Evolutionary conservation across 441 rosid genomes (phyloP).

Genomic region (Pelargonium fulgidum): DNA sequence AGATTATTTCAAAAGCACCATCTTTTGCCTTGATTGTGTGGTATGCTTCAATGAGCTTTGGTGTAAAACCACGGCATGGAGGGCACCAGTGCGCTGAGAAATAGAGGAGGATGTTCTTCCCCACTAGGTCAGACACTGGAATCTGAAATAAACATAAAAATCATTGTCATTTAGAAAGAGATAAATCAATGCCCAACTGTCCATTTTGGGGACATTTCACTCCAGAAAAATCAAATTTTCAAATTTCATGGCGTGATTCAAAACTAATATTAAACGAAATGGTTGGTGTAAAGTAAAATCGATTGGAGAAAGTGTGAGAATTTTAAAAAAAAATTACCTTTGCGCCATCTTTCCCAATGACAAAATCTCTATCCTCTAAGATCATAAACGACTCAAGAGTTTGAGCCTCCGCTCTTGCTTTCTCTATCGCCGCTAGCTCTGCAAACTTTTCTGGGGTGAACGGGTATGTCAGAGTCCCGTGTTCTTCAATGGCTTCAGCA

Average conservation of each 20-base stretch:
- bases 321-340: slow-evolving; percentile 32
- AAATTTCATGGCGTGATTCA: not conserved
- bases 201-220: not conserved
- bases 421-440: slow-evolving; percentile 53
- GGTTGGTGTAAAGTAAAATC: not conserved
- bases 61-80: slow-evolving; percentile 67
- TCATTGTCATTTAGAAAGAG: not conserved
- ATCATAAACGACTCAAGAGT: slow-evolving; percentile 62
- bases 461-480: slow-evolving; percentile 58
- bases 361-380: slow-evolving; percentile 47
- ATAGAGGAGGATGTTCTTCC: slow-evolving; percentile 62
- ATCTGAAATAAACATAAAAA: slow-evolving; percentile 32
- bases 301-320: not conserved
- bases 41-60: slow-evolving; percentile 53
- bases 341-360: slow-evolving; percentile 52
- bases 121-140: slow-evolving; percentile 50
- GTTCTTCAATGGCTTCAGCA: slow-evolving; percentile 56
- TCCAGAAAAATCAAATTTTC: not conserved
- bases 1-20: slow-evolving; percentile 55
- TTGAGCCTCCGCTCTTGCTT: slow-evolving; percentile 53
- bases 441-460: slow-evolving; percentile 65
- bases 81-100: slow-evolving; percentile 87
- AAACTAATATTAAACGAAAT: not conserved
- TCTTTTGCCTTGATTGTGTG: slow-evolving; percentile 51
- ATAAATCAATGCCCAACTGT: not conserved